Percentiles rank a stretch among this genome's conserved stretches.
Evolutionary conservation across 2,329 filamentous ascomycete species (phyloP).

Genomic region (Sporothrix sp.): DNA sequence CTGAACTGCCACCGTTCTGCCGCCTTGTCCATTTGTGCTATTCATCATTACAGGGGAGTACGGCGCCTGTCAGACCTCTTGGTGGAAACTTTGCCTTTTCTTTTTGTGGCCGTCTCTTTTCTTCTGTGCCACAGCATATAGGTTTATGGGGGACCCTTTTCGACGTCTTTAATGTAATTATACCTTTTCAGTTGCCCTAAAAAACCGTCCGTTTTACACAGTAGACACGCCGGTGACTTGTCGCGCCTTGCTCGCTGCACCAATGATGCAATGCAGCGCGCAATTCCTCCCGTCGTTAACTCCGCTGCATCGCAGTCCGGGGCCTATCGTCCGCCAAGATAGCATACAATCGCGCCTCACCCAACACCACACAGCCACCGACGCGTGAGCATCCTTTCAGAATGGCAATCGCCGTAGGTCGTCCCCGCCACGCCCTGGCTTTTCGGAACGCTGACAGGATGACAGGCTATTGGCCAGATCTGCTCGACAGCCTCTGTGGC

Average conservation of each 20-base stretch:
- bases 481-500: slow-evolving; percentile 71
- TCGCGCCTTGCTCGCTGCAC: neutral
- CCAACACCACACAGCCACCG: neutral
- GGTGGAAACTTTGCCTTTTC: neutral
- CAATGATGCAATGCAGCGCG: slow-evolving; percentile 5
- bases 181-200: neutral
- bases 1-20: neutral
- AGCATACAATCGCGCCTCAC: neutral
- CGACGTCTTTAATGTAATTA: neutral
- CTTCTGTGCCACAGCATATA: neutral
- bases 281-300: neutral
- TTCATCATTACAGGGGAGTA: slow-evolving; percentile 1
- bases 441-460: neutral
- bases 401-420: slow-evolving; percentile 7
- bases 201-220: neutral
- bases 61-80: neutral
- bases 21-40: too few relatives aligned
- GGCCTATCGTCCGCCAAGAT: neutral
- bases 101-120: neutral
- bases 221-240: too few relatives aligned
- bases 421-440: neutral
- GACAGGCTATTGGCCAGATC: slow-evolving; percentile 77
- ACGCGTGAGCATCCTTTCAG: neutral
- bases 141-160: neutral
- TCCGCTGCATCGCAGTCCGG: neutral